phyloP scores from a whole-genome alignment of 2,329 filamentous ascomycete genomes.

The Cladophialophora exuberans region DNA sequence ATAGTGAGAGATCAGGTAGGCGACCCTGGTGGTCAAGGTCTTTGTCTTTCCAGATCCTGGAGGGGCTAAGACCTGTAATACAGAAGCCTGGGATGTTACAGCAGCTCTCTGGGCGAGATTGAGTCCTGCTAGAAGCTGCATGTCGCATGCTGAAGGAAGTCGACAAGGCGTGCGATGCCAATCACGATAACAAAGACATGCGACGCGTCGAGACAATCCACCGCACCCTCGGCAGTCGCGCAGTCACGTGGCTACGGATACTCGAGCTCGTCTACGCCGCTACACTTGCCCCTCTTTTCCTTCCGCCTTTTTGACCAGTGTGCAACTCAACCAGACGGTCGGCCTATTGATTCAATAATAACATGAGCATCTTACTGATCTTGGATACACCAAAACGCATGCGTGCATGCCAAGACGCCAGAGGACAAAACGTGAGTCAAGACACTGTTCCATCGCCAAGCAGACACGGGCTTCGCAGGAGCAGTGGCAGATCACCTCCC shows the following conservation, averaged over 20 bases:
- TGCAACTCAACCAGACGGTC: neutral
- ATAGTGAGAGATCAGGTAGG: conserved; percentile 76
- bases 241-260: conserved; percentile 11
- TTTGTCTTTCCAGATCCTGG: conserved; percentile 87
- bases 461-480: no score
- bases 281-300: neutral
- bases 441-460: no score
- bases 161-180: neutral
- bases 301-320: neutral
- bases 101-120: conserved; percentile 67
- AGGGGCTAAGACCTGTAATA: conserved; percentile 65
- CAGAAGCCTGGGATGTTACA: conserved; percentile 63
- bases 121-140: conserved; percentile 61
- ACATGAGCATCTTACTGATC: no score
- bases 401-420: no score
- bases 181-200: neutral
- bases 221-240: neutral
- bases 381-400: no score
- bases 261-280: no score
- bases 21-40: conserved; percentile 88
- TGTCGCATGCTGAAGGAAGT: conserved; percentile 36
- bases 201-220: conserved; percentile 6
- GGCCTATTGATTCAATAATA: no score
- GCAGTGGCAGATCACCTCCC: no score
- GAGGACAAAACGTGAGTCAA: no score